These are phyloP conservation scores for Calonectria leucothoes DNA, from an alignment of 2,329 filamentous ascomycete species.

Conservation along the genomic window DNA sequence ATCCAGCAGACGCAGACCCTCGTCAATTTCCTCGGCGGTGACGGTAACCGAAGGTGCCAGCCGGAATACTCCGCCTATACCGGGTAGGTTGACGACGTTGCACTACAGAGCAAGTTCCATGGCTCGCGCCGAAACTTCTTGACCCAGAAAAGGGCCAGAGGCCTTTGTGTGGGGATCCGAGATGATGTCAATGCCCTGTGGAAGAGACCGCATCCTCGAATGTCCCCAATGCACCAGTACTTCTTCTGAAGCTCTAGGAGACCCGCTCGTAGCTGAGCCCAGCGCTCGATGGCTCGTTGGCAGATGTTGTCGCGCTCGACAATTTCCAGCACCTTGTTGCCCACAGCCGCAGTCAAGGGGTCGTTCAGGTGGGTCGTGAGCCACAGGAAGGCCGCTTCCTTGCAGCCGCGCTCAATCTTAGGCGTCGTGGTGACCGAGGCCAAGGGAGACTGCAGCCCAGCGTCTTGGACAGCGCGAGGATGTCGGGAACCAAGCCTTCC, in stretches of 20 bases:
- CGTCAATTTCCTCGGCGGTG: conserved; percentile 55
- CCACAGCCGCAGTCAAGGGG: conserved; percentile 63
- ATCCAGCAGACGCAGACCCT: conserved; percentile 62
- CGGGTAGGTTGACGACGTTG: conserved; percentile 59
- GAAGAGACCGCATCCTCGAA: conserved; percentile 62
- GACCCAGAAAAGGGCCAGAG: conserved; percentile 56
- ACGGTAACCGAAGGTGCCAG: conserved; percentile 64
- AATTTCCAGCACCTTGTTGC: conserved; percentile 66
- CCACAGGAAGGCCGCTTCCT: conserved; percentile 59
- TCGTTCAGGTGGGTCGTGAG: conserved; percentile 67
- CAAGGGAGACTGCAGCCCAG: conserved; percentile 64
- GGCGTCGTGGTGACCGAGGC: conserved; percentile 60
- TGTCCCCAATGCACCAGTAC: conserved; percentile 65
- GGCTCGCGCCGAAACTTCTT: conserved; percentile 55
- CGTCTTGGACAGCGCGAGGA: conserved; percentile 58
- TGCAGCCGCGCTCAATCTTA: conserved; percentile 58
- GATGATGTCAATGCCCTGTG: conserved; percentile 64
- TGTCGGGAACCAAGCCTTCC: conserved; percentile 31
- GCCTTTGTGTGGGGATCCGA: conserved; percentile 52
- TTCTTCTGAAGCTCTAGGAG: conserved; percentile 57
- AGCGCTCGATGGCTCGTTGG: conserved; percentile 52
- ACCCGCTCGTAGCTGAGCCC: conserved; percentile 55
- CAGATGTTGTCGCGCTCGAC: conserved; percentile 60
- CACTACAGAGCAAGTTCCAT: conserved; percentile 60
- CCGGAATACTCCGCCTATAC: conserved; percentile 62